Conservation (phyloP, 495 filamentous ascomycete genomes). For the Lindgomyces ingoldianus region DNA sequence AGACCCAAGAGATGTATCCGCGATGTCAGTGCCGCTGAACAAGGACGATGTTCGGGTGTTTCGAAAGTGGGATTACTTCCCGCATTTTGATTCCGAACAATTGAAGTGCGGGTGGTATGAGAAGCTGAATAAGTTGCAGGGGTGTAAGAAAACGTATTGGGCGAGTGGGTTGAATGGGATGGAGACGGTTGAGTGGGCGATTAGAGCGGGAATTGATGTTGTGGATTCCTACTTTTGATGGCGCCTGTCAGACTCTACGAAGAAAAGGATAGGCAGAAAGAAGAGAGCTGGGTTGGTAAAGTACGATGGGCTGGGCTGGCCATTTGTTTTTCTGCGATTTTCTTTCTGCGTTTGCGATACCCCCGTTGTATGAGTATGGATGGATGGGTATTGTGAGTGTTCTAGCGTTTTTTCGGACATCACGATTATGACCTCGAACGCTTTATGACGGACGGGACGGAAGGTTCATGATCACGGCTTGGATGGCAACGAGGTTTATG, state of each 20-base stretch:
- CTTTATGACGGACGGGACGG: neutral
- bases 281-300: neutral
- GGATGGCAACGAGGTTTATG: neutral
- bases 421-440: neutral
- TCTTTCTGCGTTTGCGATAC: neutral
- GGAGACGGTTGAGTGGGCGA: constrained; percentile 37
- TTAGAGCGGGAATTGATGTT: constrained; percentile 30
- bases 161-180: constrained; percentile 32
- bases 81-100: constrained; percentile 27
- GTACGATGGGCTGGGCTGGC: no score
- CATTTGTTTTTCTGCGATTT: neutral
- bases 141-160: constrained; percentile 32
- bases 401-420: neutral
- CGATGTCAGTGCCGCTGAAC: constrained; percentile 1
- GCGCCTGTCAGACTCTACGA: neutral
- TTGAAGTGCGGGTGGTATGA: constrained; percentile 21
- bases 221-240: constrained; percentile 22
- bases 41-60: constrained; percentile 24
- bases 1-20: constrained; percentile 29
- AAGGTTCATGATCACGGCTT: neutral
- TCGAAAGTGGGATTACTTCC: constrained; percentile 39
- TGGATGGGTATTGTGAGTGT: neutral
- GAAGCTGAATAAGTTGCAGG: constrained; percentile 34
- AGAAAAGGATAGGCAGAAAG: neutral
- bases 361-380: neutral